These are phyloP conservation scores for Thielaviopsis cerberus DNA, from an alignment of 2,329 filamentous ascomycete species.

Conservation along the genomic window DNA sequence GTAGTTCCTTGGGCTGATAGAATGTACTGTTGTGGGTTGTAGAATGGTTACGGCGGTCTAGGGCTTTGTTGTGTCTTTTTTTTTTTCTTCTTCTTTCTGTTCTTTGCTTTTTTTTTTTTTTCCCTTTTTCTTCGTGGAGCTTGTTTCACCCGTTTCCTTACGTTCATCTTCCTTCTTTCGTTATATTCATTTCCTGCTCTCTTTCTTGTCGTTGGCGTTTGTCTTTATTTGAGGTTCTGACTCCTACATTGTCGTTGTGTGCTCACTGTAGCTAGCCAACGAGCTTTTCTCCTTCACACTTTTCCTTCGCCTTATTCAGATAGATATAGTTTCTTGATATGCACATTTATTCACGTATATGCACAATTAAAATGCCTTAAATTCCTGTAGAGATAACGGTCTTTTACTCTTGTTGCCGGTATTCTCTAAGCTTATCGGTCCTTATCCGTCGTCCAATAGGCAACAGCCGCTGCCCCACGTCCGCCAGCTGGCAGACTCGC, in stretches of 20 bases:
- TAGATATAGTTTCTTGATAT: not conserved
- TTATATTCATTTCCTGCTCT: not conserved
- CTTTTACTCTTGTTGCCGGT: not conserved
- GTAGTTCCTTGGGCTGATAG: not conserved
- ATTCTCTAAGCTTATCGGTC: not conserved
- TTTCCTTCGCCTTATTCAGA: slow-evolving; percentile 10
- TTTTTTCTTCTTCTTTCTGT: not conserved
- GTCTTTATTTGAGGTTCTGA: too few species aligned
- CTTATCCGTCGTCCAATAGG: not conserved
- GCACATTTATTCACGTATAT: not conserved
- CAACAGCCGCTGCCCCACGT: not conserved
- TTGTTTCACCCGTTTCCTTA: not conserved
- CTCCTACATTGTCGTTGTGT: too few species aligned
- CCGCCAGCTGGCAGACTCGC: not conserved
- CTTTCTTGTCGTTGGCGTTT: not conserved
- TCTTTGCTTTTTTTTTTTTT: not conserved
- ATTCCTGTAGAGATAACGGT: not conserved
- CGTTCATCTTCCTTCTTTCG: not conserved
- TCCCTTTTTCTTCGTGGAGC: not conserved
- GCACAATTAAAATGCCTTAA: not conserved
- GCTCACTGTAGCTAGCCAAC: too few species aligned
- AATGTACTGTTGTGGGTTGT: not conserved
- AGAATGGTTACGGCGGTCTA: not conserved
- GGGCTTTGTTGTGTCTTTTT: not conserved
- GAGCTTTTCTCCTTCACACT: too few species aligned